phyloP scores from a whole-genome alignment of 2,329 filamentous ascomycete species.

The Madurella fahalii region DNA sequence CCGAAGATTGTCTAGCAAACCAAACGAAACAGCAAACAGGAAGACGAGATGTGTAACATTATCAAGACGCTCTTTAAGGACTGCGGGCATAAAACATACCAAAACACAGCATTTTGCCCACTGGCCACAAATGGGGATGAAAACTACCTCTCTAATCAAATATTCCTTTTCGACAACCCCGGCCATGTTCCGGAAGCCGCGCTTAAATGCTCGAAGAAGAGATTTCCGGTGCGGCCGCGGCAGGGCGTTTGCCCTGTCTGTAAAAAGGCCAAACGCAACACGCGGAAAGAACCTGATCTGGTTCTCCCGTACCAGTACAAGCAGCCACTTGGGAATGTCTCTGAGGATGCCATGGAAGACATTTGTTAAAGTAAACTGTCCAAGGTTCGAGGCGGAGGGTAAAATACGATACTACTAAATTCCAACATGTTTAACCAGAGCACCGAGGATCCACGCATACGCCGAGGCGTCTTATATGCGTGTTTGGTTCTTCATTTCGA shows the following conservation, averaged over 20 bases:
- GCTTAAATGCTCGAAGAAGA: background rate
- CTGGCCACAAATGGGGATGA: background rate
- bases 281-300: too few species aligned
- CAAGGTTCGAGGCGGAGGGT: too few species aligned
- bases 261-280: background rate
- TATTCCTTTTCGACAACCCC: background rate
- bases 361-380: too few species aligned
- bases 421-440: too few species aligned
- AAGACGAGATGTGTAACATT: background rate
- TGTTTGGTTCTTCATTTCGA: too few species aligned
- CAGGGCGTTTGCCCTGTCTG: background rate
- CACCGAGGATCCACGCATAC: too few species aligned
- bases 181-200: background rate
- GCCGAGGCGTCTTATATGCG: too few species aligned
- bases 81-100: slow-evolving; percentile 4
- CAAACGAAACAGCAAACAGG: background rate
- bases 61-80: background rate
- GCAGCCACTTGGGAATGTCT: too few species aligned
- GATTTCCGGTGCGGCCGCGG: background rate
- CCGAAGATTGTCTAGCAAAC: background rate
- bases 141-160: background rate
- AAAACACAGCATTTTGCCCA: slow-evolving; percentile 2
- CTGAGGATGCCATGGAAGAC: too few species aligned
- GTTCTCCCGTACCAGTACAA: too few species aligned
- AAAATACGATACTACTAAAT: too few species aligned